Percentiles rank a stretch among this genome's conserved stretches.
phyloP scores from a whole-genome alignment of 177 flowering plant genomes.

The Vitis hybrid region DNA sequence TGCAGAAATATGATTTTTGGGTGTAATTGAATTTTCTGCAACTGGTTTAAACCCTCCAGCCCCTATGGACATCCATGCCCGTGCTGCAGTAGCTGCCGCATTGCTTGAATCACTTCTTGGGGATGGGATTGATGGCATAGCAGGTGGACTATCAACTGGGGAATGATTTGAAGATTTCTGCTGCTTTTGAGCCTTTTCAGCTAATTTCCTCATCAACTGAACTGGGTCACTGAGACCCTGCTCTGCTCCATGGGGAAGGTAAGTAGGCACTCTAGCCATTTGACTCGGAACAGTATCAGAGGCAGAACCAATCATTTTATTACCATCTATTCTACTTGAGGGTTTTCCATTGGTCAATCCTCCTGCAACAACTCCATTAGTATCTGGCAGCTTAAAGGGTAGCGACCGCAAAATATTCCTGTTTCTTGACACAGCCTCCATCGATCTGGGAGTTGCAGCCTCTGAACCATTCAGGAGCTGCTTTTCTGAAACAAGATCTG shows the following conservation, averaged over 20 bases:
- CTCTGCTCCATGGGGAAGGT: conserved; percentile 39
- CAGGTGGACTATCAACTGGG: conserved; percentile 23
- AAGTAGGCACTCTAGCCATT: conserved; percentile 26
- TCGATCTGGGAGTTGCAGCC: conserved; percentile 32
- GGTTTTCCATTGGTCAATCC: conserved; percentile 47
- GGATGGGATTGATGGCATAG: conserved; percentile 34
- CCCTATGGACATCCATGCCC: conserved; percentile 86
- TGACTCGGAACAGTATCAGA: conserved; percentile 30
- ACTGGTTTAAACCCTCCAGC: conserved; percentile 41
- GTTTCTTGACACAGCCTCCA: conserved; percentile 37
- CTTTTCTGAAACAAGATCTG: conserved; percentile 29
- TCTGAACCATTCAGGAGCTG: conserved; percentile 33
- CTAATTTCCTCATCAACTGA: conserved; percentile 57
- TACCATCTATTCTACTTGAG: conserved; percentile 20
- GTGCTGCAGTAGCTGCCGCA: conserved; percentile 64
- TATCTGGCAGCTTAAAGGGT: conserved; percentile 19
- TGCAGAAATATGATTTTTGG: conserved; percentile 53
- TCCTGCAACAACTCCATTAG: conserved; percentile 35
- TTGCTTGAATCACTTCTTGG: conserved; percentile 46
- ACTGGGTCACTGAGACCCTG: conserved; percentile 68
- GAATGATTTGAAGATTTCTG: conserved; percentile 36
- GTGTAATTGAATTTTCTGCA: conserved; percentile 28
- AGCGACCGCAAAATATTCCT: conserved; percentile 29
- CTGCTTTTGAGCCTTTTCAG: conserved; percentile 57
- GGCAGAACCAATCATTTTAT: conserved; percentile 20